phyloP scores from a whole-genome alignment of 129 eudicot genomes.

The Cynara cardunculus region DNA sequence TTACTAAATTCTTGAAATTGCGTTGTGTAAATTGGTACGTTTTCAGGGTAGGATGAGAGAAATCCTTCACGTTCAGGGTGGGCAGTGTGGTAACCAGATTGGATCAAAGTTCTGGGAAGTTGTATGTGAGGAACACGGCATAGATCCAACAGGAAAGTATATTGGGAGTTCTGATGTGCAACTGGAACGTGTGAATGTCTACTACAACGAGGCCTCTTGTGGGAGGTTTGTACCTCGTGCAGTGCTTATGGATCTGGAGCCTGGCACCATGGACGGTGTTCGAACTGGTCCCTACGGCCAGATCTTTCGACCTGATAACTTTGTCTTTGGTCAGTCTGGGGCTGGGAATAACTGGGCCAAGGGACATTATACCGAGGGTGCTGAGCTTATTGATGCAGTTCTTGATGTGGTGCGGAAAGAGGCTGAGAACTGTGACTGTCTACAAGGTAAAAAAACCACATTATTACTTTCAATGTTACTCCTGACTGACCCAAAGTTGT shows the following conservation, averaged over 20 bases:
- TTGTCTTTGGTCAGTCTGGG: slow-evolving; percentile 58
- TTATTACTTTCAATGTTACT: no score
- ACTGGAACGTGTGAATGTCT: slow-evolving; percentile 54
- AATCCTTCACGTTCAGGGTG: slow-evolving; percentile 69
- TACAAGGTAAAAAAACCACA: slow-evolving; percentile 42
- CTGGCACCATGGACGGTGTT: slow-evolving; percentile 70
- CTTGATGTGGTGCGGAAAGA: slow-evolving; percentile 73
- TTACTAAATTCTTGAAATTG: no score
- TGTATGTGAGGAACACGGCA: slow-evolving; percentile 59
- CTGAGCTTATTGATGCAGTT: slow-evolving; percentile 60
- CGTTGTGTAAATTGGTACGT: no score
- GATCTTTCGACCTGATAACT: slow-evolving; percentile 59
- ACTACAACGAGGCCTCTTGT: slow-evolving; percentile 58
- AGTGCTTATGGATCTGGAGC: slow-evolving; percentile 73
- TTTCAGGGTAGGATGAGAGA: slow-evolving; percentile 50
- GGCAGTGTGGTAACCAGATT: slow-evolving; percentile 70
- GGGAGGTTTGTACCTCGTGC: slow-evolving; percentile 67
- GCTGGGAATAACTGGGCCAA: slow-evolving; percentile 63
- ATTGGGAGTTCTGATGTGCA: slow-evolving; percentile 47
- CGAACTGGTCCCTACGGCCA: slow-evolving; percentile 65
- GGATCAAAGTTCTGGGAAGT: slow-evolving; percentile 22
- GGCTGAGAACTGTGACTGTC: slow-evolving; percentile 71
- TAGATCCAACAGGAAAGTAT: slow-evolving; percentile 59
- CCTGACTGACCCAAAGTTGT: no score
- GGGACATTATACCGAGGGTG: slow-evolving; percentile 65